Evolutionary conservation across 1,284 basidiomycete genomes (phyloP), one percentile per base, ranked within the genome.

Genomic region (Stereum hirsutum): DNA sequence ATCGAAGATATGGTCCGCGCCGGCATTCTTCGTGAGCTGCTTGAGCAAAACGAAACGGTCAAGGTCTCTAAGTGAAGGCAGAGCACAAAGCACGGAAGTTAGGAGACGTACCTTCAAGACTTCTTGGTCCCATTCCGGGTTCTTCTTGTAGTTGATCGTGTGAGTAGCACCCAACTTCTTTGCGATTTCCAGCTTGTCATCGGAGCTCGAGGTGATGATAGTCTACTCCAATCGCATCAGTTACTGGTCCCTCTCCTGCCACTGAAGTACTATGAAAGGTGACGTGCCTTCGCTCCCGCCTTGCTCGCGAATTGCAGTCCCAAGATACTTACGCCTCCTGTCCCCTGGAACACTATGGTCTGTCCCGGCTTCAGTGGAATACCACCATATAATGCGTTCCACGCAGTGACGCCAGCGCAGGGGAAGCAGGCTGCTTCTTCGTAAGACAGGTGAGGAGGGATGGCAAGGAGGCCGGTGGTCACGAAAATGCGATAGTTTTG

Each of bases 151-250:
- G 56, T 83, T 81, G 57, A 81, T 72, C 7, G 69, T 44, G 46
- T 75, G 62, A 6, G 68, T 65, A 1, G 68, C 75, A 3, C 74
- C 75, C 11, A 77, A 61, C 44, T 65, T 61, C 43, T 60, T 61
- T 0, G 64, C 70, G 12, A 45, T 39, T 47, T 70, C 62, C 6
- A 78, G 62, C 56, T 83, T 83, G 27, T 73, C 68, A 48, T 79
- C 74, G 0, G 75, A 76, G 1, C 76, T 79, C 1, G 75, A 79
- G 0, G 76, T 80, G 20, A 67, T 64, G 46, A 84, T 78, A 15
- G 46, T 46, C 46, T 43, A 34, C 21, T 35, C 21, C 3, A 12
- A n/a, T n/a, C n/a, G n/a, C n/a, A n/a, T n/a, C n/a, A n/a, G n/a
- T n/a, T n/a, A n/a, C n/a, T n/a, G n/a, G n/a, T n/a, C n/a, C n/a